These are phyloP conservation scores for Nepenthes mirabilis DNA, from an alignment of 148 eudicot species.

Conservation along the genomic window DNA sequence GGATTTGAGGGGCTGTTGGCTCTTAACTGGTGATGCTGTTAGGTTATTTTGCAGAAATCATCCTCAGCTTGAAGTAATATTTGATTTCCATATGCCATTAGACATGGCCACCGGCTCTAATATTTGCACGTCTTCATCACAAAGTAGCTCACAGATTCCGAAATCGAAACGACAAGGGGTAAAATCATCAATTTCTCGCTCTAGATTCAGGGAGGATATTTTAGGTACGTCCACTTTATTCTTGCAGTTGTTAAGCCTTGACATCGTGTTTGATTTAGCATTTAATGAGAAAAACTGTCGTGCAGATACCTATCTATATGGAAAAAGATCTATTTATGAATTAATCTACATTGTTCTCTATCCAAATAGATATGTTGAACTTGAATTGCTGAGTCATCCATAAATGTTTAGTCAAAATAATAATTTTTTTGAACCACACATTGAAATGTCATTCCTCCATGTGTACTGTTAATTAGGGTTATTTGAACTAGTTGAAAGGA, in stretches of 20 bases:
- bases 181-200: constrained; percentile 18
- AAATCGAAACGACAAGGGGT: constrained; percentile 21
- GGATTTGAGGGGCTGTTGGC: constrained; percentile 58
- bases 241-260: background rate
- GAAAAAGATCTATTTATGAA: too few relatives aligned
- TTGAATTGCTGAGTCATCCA: too few relatives aligned
- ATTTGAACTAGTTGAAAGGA: too few relatives aligned
- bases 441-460: too few relatives aligned
- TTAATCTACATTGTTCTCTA: background rate
- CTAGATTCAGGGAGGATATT: constrained; percentile 14
- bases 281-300: too few relatives aligned
- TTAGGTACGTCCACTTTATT: constrained; percentile 27
- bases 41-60: constrained; percentile 28
- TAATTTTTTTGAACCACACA: too few relatives aligned
- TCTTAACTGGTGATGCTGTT: constrained; percentile 52
- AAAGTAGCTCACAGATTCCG: constrained; percentile 11
- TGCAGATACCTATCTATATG: too few relatives aligned
- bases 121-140: constrained; percentile 13
- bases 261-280: background rate
- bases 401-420: too few relatives aligned
- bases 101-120: constrained; percentile 4
- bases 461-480: too few relatives aligned
- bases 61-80: constrained; percentile 47
- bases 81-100: constrained; percentile 24
- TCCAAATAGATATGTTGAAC: background rate